Conservation (phyloP, 2,329 filamentous ascomycete species). For the Volutella citrinella region DNA sequence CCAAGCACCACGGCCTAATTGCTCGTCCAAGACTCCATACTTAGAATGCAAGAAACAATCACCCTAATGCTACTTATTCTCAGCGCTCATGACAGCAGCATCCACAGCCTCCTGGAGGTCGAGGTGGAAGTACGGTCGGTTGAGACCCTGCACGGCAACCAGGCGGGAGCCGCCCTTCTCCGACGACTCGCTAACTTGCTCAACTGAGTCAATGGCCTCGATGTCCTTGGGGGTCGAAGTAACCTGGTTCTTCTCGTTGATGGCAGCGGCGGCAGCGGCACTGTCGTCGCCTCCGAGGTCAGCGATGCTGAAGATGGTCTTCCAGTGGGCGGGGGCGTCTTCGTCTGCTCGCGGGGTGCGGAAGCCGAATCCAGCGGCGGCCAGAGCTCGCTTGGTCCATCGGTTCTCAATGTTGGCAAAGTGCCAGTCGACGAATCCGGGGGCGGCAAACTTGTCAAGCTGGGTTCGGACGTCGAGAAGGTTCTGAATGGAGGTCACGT, state of each 20-base stretch:
- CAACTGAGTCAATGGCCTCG: conserved; percentile 24
- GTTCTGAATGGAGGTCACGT: conserved; percentile 53
- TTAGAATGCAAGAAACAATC: background rate
- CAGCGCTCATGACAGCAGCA: conserved; percentile 37
- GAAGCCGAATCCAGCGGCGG: conserved; percentile 51
- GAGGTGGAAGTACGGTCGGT: conserved; percentile 51
- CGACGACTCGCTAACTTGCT: conserved; percentile 16
- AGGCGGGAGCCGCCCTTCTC: conserved; percentile 31
- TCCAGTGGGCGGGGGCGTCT: conserved; percentile 38
- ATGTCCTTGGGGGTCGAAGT: conserved; percentile 22
- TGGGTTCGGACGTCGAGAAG: conserved; percentile 53
- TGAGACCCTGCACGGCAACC: conserved; percentile 42
- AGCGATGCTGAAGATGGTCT: conserved; percentile 89
- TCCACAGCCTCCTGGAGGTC: conserved; percentile 49
- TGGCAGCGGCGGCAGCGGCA: conserved; percentile 52
- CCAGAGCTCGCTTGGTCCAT: conserved; percentile 56
- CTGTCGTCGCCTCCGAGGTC: conserved; percentile 74
- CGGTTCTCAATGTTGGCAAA: conserved; percentile 52
- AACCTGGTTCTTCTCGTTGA: conserved; percentile 53
- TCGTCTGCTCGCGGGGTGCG: conserved; percentile 28
- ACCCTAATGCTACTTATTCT: conserved; percentile 24
- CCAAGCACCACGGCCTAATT: conserved; percentile 6
- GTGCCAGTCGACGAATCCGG: conserved; percentile 46
- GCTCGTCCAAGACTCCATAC: conserved; percentile 1
- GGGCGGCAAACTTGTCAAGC: conserved; percentile 48